Evolutionary conservation across 176 grass and related monocot species (phyloP), one percentile per base, ranked within the genome.

Genomic region (Rhynchospora tenuis): DNA sequence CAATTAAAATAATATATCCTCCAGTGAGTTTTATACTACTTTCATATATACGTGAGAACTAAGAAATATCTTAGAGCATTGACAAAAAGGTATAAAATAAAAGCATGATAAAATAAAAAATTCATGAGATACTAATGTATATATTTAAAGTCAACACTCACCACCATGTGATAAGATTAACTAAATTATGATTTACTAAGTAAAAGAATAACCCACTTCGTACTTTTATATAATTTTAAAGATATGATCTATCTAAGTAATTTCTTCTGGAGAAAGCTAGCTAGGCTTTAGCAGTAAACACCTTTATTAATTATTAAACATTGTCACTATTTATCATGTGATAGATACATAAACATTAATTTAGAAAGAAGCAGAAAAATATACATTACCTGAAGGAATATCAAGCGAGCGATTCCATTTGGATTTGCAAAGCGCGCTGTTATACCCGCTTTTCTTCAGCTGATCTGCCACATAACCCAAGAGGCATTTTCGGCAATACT

Each of bases 371-470:
- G 9, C 23, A 48, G 14, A 3, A 23, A 5, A 26, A 73, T 11
- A 51, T 42, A 8, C 3, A 52, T 83, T 78, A 87, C 86, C 86
- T 31, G 86, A 88, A 68, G 86, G 80, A n/a, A 88, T 78, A 56
- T 88, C 59, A 26, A 59, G 69, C 3, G 86, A 88, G 3, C 80
- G 64, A 31, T 12, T 80, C 86, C 86, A 88, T 69, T 83, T 83
- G 11, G 86, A 88, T 64, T 68, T 83, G 69, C 86, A 88, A 15
- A 88, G 42, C 4, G 86, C 79, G 28, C 86, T 88, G 70, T 88
- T 83, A 29, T 78, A 88, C 2, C 86, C 86, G 19, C 51, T 82
- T 23, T 20, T 80, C 28, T 59, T 78, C 14, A 88, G 69, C 46
- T 82, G 52, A 43, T 88, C 54, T 5, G 80, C 8, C 48, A 88